Percentiles rank a stretch among this genome's conserved stretches.
Conservation (phyloP, 169 alveolate species). For the Perkinsus marinus region DNA sequence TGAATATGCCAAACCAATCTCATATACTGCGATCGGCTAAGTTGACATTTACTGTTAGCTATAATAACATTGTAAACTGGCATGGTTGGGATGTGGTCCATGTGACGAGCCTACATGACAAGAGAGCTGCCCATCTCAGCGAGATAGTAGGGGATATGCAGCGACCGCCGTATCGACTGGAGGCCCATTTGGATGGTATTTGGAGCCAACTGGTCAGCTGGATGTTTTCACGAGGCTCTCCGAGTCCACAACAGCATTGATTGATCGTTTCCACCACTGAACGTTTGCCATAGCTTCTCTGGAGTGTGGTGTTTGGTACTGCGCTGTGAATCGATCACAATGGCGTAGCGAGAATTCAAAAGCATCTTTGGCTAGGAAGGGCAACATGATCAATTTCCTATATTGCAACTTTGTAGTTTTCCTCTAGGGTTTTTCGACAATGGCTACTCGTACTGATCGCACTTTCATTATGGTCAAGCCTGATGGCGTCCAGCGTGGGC, state of each 20-base stretch:
- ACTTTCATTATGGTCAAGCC: slow-evolving; percentile 93
- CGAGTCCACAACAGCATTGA: background rate
- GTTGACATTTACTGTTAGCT: background rate
- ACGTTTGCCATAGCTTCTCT: too few relatives aligned
- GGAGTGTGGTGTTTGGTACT: background rate
- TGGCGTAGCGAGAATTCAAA: background rate
- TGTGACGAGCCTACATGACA: background rate
- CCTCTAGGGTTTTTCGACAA: background rate
- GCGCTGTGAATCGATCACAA: background rate
- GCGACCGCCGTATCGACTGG: background rate
- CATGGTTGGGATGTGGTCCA: background rate
- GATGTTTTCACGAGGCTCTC: background rate
- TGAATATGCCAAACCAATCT: background rate
- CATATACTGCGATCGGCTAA: background rate
- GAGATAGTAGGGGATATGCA: background rate
- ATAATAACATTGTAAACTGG: background rate
- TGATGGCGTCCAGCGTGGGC: slow-evolving; percentile 93
- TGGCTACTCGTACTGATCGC: background rate
- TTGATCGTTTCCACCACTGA: too few relatives aligned
- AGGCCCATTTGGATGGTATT: background rate
- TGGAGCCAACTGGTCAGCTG: background rate
- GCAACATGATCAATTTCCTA: too few relatives aligned
- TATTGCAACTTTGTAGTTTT: background rate
- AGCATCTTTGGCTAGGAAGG: background rate
- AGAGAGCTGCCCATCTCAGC: background rate